Percentiles rank a stretch among this genome's conserved stretches.
phyloP scores from a whole-genome alignment of 768 basidiomycete species.

The Imleria badia region DNA sequence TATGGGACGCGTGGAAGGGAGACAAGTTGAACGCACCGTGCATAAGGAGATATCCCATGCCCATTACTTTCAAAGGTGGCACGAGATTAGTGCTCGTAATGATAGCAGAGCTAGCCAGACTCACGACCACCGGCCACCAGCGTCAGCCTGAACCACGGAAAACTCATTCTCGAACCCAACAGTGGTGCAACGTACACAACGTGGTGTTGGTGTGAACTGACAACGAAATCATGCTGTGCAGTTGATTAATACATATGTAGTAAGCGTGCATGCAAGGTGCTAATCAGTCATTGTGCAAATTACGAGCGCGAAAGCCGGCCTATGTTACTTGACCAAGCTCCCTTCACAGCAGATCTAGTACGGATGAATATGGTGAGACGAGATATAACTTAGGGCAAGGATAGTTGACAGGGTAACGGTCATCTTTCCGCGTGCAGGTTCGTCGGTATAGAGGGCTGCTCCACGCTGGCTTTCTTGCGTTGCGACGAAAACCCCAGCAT shows the following conservation, averaged over 20 bases:
- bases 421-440: constrained; percentile 25
- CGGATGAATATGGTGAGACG: background rate
- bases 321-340: constrained; percentile 7
- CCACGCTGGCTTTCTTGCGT: constrained; percentile 26
- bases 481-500: constrained; percentile 36
- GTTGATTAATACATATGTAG: constrained; percentile 18
- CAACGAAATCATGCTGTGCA: constrained; percentile 12
- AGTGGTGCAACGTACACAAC: background rate
- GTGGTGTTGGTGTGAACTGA: background rate
- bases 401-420: constrained; percentile 6
- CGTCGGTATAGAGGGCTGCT: constrained; percentile 22
- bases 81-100: constrained; percentile 7
- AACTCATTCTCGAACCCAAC: constrained; percentile 36
- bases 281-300: constrained; percentile 10
- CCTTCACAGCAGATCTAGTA: constrained; percentile 11
- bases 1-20: background rate
- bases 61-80: constrained; percentile 42
- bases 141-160: constrained; percentile 59
- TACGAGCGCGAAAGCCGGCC: constrained; percentile 1
- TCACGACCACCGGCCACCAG: constrained; percentile 46
- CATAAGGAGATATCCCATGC: constrained; percentile 59
- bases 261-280: constrained; percentile 7
- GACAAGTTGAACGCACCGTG: constrained; percentile 43
- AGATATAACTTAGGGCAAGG: constrained; percentile 11
- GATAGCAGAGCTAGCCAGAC: constrained; percentile 26